Evolutionary conservation across 176 grass and related monocot species (phyloP).

Genomic region (Avena insularis): DNA sequence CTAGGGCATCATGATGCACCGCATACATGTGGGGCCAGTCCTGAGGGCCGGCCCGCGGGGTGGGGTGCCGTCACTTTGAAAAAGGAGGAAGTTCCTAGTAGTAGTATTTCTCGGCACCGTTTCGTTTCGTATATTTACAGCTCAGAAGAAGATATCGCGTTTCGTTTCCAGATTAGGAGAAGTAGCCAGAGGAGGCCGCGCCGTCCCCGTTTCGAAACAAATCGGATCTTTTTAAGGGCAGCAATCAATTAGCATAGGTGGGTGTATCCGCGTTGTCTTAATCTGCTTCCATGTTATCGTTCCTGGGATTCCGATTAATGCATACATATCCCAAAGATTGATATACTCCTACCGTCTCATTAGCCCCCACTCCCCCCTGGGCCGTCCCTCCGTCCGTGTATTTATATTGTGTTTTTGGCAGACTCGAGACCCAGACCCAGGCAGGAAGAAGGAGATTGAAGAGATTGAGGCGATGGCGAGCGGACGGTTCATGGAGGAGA

Average conservation of each 20-base stretch:
- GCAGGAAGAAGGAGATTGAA: not conserved
- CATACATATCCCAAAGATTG: constrained; percentile 7
- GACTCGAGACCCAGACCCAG: not conserved
- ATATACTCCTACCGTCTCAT: too few species aligned
- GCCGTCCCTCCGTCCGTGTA: not conserved
- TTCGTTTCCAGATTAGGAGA: not conserved
- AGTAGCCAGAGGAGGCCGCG: too few species aligned
- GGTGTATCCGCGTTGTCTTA: constrained; percentile 30
- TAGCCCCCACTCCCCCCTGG: too few species aligned
- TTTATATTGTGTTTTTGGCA: constrained; percentile 17
- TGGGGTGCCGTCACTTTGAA: constrained; percentile 52
- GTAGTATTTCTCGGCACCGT: not conserved
- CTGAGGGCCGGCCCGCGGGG: not conserved
- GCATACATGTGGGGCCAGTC: constrained; percentile 44
- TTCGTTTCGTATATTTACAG: not conserved
- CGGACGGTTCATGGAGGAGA: constrained; percentile 60
- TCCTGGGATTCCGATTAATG: not conserved
- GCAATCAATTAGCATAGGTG: constrained; percentile 31
- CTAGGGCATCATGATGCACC: constrained; percentile 41
- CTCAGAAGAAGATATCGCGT: not conserved
- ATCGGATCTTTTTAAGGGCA: not conserved
- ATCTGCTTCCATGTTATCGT: constrained; percentile 26
- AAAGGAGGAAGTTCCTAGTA: not conserved
- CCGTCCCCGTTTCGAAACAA: not conserved
- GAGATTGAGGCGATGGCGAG: constrained; percentile 25